A percentile compares a stretch with the other conserved stretches of the same genome.
Conservation (phyloP, 1,284 basidiomycete species). For the Pseudozyma thailandica region DNA sequence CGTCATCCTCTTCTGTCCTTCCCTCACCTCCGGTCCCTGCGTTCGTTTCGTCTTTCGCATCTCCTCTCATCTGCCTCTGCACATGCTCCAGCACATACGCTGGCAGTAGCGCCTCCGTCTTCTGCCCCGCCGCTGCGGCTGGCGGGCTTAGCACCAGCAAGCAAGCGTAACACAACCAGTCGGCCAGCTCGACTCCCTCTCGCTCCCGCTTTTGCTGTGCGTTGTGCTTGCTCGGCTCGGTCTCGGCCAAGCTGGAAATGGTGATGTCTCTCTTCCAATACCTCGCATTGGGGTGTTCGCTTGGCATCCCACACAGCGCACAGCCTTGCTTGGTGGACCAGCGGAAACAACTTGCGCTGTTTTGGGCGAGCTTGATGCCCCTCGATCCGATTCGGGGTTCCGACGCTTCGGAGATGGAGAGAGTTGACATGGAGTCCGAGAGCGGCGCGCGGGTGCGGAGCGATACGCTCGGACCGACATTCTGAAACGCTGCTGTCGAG, state of each 20-base stretch:
- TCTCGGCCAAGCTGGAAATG: conserved; percentile 38
- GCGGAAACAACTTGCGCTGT: conserved; percentile 37
- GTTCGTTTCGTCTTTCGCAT: background rate
- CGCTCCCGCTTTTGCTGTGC: background rate
- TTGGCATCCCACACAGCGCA: conserved; percentile 59
- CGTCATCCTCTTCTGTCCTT: background rate
- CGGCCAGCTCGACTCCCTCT: conserved; percentile 20
- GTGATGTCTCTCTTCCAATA: conserved; percentile 60
- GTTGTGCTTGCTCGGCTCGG: conserved; percentile 7
- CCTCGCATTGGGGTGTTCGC: conserved; percentile 39
- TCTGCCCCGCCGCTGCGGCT: background rate
- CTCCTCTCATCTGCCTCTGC: background rate
- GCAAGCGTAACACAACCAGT: conserved; percentile 37
- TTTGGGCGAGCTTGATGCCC: conserved; percentile 45
- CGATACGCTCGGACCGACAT: conserved; percentile 36
- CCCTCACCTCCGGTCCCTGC: background rate
- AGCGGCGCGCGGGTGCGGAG: conserved; percentile 9
- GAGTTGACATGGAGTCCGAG: conserved; percentile 5
- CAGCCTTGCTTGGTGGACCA: conserved; percentile 33
- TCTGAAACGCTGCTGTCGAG: conserved; percentile 22
- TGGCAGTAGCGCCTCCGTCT: conserved; percentile 16
- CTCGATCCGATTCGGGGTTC: conserved; percentile 51
- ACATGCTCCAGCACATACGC: conserved; percentile 17
- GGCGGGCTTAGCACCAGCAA: conserved; percentile 23
- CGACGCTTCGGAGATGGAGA: background rate